Evolutionary conservation across 1,284 basidiomycete species (phyloP).

Genomic region (Athelia psychrophila): DNA sequence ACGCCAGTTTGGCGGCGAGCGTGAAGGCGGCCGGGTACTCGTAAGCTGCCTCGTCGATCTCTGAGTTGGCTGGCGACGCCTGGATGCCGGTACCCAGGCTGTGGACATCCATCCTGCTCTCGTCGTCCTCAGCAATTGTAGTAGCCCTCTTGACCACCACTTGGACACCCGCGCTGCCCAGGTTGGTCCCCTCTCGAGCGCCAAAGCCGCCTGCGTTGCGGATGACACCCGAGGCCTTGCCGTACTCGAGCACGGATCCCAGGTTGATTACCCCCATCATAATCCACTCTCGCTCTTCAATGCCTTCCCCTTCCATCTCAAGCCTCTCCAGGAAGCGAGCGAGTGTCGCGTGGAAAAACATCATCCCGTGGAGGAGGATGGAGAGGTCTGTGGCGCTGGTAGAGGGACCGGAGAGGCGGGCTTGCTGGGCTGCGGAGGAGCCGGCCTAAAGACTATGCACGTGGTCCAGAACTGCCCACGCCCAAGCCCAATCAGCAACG

Average conservation of each 20-base stretch:
- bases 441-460: conserved; percentile 83
- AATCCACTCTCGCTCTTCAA: too few species aligned
- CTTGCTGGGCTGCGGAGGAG: too few species aligned
- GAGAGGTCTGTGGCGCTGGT: too few species aligned
- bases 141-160: conserved; percentile 42
- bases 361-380: conserved; percentile 63
- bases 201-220: too few species aligned
- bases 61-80: conserved; percentile 36
- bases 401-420: too few species aligned
- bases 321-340: too few species aligned
- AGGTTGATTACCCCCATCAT: too few species aligned
- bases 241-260: too few species aligned
- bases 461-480: conserved; percentile 84
- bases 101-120: conserved; percentile 72
- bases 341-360: conserved; percentile 36
- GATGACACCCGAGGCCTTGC: too few species aligned
- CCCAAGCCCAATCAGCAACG: conserved; percentile 8
- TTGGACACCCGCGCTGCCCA: conserved; percentile 37
- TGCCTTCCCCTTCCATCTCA: too few species aligned
- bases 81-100: conserved; percentile 28
- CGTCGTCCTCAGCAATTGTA: conserved; percentile 35
- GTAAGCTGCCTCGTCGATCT: conserved; percentile 24
- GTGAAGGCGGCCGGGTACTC: conserved; percentile 66
- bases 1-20: conserved; percentile 77
- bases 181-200: too few species aligned